Base-by-base conservation (phyloP, 2,329 filamentous ascomycete genomes). In the Aspergillus caelatus region DNA sequence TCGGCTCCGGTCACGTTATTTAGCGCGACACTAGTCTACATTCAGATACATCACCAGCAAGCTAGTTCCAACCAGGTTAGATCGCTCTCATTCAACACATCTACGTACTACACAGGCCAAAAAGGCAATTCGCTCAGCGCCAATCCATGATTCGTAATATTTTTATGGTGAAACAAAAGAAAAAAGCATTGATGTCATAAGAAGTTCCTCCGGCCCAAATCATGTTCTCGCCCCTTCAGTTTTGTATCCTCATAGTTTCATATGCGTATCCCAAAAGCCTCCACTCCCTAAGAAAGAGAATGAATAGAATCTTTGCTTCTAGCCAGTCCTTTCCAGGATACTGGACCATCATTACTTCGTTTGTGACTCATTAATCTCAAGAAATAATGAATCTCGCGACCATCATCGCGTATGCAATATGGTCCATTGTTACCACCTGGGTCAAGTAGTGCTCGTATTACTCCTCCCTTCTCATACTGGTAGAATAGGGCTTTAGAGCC, bases 1-100 rank as follows among this genome's bases (percentile, higher is more conserved):
- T 12, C 52, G 52, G 52, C 52, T 6, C 52, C 52, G 52, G 52
- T 55, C 52, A 55, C 52, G 52, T 55, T 55, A 55, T 6, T 3
- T 10, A 9, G 5, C 2, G 4, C 1, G 21, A 4, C 10, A 11
- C 32, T 41, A 55, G 34, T 55, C 32, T 12, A 4, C 1, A 55
- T 23, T 39, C 12, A 10, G 26, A 34, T 8, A 16, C 34, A 26
- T 26, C 3, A 11, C 3, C 12, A 11, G 14, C 3, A 30, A 10
- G 23, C 48, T 53, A 53, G 48, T 32, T 19, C 48, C 8, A 21
- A 53, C 34, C 11, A 53, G 23, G 26, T 48, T 26, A 48, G 14
- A 14, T 14, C 11, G 1, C 10, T 2, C 14, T 23, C 3, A 16
- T 16, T 16, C 6, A 46, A 7, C 21, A 14, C 21, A 11, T 12